phyloP scores from a whole-genome alignment of 1,284 basidiomycete genomes.

The Ceratobasidium sp. region DNA sequence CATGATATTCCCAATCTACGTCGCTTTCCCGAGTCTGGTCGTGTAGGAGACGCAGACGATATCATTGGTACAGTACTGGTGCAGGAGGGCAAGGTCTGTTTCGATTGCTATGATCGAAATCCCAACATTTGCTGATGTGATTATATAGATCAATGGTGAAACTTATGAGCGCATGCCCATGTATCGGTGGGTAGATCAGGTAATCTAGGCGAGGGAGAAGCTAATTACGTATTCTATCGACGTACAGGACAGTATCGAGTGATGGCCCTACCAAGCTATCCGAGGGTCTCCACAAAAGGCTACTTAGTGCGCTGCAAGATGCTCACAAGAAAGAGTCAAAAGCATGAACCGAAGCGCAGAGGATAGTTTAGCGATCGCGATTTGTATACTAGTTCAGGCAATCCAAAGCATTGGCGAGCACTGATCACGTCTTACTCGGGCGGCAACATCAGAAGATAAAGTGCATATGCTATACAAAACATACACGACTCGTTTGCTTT shows the following conservation, averaged over 20 bases:
- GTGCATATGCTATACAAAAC: conserved; percentile 37
- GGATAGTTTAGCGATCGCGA: neutral
- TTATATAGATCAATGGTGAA: conserved; percentile 63
- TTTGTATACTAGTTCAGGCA: conserved; percentile 5
- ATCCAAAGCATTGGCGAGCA: neutral
- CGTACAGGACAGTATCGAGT: conserved; percentile 61
- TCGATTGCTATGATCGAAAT: neutral
- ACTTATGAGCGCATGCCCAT: conserved; percentile 83
- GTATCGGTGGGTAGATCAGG: conserved; percentile 57
- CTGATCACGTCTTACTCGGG: neutral
- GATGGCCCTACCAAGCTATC: conserved; percentile 72
- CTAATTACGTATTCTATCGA: neutral
- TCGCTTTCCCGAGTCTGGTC: conserved; percentile 66
- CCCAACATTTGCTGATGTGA: neutral
- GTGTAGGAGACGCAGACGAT: conserved; percentile 80
- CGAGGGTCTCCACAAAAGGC: conserved; percentile 61
- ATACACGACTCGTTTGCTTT: conserved; percentile 39
- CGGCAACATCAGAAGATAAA: conserved; percentile 1
- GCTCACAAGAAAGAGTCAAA: conserved; percentile 45
- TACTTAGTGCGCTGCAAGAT: conserved; percentile 53
- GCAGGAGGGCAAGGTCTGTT: conserved; percentile 66
- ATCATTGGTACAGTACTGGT: conserved; percentile 78
- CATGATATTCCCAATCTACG: conserved; percentile 58
- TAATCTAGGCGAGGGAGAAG: neutral
- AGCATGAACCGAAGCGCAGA: neutral